Base-by-base conservation (phyloP, 495 filamentous ascomycete genomes). In the Daldinia loculata region DNA sequence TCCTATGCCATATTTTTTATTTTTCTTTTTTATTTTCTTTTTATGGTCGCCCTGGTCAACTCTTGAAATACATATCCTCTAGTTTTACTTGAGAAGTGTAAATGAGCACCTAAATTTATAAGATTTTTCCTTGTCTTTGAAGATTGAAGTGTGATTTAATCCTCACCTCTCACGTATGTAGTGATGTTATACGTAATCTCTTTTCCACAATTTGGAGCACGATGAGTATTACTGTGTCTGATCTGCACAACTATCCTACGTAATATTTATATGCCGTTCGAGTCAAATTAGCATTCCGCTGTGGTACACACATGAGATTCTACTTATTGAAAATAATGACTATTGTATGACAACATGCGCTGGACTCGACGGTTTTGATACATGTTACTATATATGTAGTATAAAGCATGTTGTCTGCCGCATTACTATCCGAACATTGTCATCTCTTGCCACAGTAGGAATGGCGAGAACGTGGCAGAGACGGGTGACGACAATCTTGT, bases 1-100 rank as follows among this genome's bases (percentile, higher is more conserved):
- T 69, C 34, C 39, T 69, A 26, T 72, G 58, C 70, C 70, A 66
- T 39, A 3, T 6, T 62, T 68, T 66, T 52, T 43, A 62, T 38
- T 57, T 4, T 41, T 34, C 24, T 29, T 17, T 14, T 58, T 41
- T 41, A 6, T 58, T 41, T 41, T 29, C 27, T 29, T 4, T 8
- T 32, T 32, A n/a, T 24, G 2, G 2, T 9, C 14, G 0, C 4
- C 2, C 9, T 36, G 11, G 14, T 12, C 12, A 36, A 34, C 9
- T 12, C 11, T 34, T 34, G 32, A 12, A 34, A 3, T 34, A 3
- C 3, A 0, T 34, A 11, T 11, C 11, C 3, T 12, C 11, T 34
- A 12, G 32, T 34, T 12, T 2, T 34, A 34, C 32, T 12, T 7
- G 9, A 34, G 32, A 34, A 4, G 32, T 34, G 3, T 34, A 34